Percentiles rank a stretch among this genome's conserved stretches.
phyloP scores from a whole-genome alignment of 768 basidiomycete genomes.

The Gloeopeniophorella convolvens region DNA sequence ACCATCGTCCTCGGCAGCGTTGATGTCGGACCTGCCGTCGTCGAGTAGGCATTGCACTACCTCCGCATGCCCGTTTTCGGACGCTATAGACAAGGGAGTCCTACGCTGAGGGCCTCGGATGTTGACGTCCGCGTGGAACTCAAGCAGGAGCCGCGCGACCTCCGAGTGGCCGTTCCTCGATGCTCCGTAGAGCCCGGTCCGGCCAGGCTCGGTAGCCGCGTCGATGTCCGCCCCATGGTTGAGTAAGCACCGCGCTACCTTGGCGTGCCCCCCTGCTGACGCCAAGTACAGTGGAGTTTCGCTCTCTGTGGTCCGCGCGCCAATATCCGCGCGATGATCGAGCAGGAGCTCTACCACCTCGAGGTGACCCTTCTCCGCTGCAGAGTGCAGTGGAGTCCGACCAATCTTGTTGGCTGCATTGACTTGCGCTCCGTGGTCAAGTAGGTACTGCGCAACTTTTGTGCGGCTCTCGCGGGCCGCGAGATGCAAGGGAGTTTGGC shows the following conservation, averaged over 20 bases:
- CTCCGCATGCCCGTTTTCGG: too few species aligned
- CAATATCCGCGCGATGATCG: not conserved
- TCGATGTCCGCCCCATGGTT: not conserved
- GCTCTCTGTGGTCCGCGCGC: not conserved
- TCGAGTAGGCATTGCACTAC: too few species aligned
- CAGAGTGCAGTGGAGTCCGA: not conserved
- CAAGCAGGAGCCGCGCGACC: not conserved
- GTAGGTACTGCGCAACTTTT: not conserved
- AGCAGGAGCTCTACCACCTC: not conserved
- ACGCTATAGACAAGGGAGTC: too few species aligned
- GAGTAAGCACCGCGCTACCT: not conserved
- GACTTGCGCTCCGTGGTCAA: not conserved
- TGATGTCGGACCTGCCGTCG: too few species aligned
- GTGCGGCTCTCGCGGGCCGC: not conserved
- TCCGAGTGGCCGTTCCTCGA: not conserved
- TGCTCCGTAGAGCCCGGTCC: conserved; percentile 2
- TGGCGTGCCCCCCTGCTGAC: not conserved
- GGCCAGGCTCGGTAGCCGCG: not conserved
- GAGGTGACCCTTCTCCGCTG: not conserved
- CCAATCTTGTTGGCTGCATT: not conserved
- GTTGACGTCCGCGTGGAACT: not conserved
- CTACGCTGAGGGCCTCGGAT: too few species aligned
- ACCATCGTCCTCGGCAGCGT: too few species aligned
- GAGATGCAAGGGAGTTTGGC: not conserved
- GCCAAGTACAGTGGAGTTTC: conserved; percentile 1